Evolutionary conservation across 768 basidiomycete genomes (phyloP).

Genomic region (Suillus clintonianus): DNA sequence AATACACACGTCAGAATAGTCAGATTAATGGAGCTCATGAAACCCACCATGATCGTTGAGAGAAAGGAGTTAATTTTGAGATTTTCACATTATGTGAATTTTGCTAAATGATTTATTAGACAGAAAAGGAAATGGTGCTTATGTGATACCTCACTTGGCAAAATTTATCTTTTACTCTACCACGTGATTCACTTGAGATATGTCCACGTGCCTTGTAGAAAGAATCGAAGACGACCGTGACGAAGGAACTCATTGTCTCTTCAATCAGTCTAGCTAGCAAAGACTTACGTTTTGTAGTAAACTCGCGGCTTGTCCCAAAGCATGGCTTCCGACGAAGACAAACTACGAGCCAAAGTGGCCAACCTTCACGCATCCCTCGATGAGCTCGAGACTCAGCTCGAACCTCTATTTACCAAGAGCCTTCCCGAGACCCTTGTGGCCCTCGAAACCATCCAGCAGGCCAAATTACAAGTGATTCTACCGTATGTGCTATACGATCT

Average conservation of each 20-base stretch:
- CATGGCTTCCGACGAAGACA: conserved; percentile 40
- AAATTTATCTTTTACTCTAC: neutral
- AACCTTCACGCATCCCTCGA: conserved; percentile 60
- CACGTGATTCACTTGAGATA: neutral
- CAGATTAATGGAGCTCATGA: neutral
- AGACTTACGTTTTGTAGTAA: neutral
- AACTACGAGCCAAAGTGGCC: conserved; percentile 43
- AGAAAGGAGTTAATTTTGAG: neutral
- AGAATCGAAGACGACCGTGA: neutral
- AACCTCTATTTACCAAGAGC: conserved; percentile 66
- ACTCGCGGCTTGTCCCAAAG: neutral
- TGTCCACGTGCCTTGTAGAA: too few relatives aligned
- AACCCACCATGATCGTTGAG: conserved; percentile 26
- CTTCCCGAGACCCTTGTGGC: conserved; percentile 65
- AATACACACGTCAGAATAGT: neutral
- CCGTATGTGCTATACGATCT: conserved; percentile 87
- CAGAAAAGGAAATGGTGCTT: too few relatives aligned
- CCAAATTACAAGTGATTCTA: conserved; percentile 75
- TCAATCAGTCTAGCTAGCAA: neutral
- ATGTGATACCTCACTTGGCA: too few relatives aligned
- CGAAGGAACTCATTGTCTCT: neutral
- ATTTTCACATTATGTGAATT: neutral
- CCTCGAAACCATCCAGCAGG: conserved; percentile 75
- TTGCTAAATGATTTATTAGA: too few relatives aligned
- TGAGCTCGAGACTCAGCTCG: conserved; percentile 66